Evolutionary conservation across 2,329 filamentous ascomycete species (phyloP).

Genomic region (Taxawa tesnikishii): DNA sequence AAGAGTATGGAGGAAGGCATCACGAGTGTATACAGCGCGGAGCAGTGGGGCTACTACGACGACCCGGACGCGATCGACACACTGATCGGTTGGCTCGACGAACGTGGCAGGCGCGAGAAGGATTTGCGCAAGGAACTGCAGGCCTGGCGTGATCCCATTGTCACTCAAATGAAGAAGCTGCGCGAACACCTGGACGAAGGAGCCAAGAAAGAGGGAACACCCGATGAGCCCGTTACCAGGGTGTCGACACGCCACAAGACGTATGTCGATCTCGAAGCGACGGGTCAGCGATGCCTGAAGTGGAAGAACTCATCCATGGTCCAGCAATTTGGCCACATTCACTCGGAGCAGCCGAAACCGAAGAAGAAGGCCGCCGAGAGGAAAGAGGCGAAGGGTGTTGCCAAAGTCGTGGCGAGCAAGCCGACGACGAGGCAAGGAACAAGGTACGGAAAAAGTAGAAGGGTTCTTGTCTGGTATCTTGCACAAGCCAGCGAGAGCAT

Average conservation of each 20-base stretch:
- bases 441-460: conserved; percentile 19
- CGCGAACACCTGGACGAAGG: conserved; percentile 54
- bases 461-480: no score
- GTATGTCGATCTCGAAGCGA: conserved; percentile 40
- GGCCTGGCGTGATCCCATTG: conserved; percentile 62
- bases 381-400: conserved; percentile 16
- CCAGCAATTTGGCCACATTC: conserved; percentile 16
- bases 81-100: conserved; percentile 79
- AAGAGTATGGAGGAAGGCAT: conserved; percentile 75
- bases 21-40: conserved; percentile 63
- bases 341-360: conserved; percentile 13
- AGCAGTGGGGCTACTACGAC: conserved; percentile 86
- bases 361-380: conserved; percentile 19
- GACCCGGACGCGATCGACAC: conserved; percentile 65
- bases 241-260: conserved; percentile 53
- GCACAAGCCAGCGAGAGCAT: no score
- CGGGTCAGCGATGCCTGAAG: conserved; percentile 46
- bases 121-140: conserved; percentile 80
- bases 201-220: conserved; percentile 34
- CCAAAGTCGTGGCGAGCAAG: conserved; percentile 23
- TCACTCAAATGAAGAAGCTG: conserved; percentile 68
- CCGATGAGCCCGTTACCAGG: conserved; percentile 34
- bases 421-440: conserved; percentile 37
- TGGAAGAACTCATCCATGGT: conserved; percentile 45
- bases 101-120: conserved; percentile 72